Percentiles rank a stretch among this genome's conserved stretches.
These are phyloP conservation scores for Naegleria lovaniensis DNA, from an alignment of 208 protist species.

Conservation along the genomic window DNA sequence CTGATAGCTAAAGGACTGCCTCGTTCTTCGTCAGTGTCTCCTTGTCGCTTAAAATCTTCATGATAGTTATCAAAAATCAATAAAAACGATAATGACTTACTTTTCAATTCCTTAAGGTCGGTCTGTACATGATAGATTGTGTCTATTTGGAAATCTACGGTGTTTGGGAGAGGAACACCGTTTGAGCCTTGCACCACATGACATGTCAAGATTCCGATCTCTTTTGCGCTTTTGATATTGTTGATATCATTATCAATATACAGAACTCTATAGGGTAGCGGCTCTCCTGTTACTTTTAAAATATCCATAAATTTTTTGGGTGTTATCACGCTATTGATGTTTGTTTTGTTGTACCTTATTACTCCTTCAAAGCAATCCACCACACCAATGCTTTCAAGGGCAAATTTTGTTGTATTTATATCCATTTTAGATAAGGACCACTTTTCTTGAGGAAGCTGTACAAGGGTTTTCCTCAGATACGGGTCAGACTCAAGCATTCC, in stretches of 20 bases:
- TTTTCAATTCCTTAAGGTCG: neutral
- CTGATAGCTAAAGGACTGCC: neutral
- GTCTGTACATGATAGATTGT: neutral
- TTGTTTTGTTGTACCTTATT: neutral
- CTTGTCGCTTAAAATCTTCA: neutral
- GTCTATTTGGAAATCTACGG: neutral
- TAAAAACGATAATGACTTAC: neutral
- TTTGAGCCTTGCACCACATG: neutral
- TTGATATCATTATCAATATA: neutral
- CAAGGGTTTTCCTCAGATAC: neutral
- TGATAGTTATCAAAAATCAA: no score
- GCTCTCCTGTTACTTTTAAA: neutral
- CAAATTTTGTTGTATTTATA: neutral
- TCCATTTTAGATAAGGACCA: neutral
- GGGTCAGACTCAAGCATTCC: neutral
- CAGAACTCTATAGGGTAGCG: neutral
- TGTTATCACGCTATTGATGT: neutral
- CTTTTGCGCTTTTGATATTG: neutral
- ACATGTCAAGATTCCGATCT: neutral
- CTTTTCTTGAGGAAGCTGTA: neutral
- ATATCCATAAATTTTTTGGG: neutral
- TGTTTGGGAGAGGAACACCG: neutral
- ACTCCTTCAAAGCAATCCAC: neutral
- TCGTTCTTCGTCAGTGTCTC: neutral
- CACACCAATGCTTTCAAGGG: neutral